Base-by-base conservation (phyloP, 495 filamentous ascomycete genomes). In the Penicillium psychrofluorescens region DNA sequence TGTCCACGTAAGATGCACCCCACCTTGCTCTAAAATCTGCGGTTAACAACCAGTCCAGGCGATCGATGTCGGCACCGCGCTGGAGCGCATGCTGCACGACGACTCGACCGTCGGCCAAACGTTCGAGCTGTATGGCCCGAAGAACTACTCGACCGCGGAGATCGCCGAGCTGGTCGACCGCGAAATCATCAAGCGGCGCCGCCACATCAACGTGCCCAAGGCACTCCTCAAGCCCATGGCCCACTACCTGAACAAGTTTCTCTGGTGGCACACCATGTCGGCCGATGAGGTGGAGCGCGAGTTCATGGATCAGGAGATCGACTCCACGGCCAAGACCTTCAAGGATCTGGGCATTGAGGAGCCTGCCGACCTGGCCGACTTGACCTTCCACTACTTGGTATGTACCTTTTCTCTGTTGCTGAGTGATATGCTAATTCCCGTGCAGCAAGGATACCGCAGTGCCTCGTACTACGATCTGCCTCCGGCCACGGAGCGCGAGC, bases 361-460 rank as follows among this genome's bases (percentile, higher is more conserved):
- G 66, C 85, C 90, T 13, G 83, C 76, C 35, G 88, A 95, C 40
- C 72, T 97, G 49, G 81, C 75, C 64, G 78, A 83, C 60, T 78
- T 85, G 54, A 92, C 87, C 40, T 95, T 86, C 67, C 84, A 92
- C 58, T 98, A 98, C 67, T 61, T 95, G 79, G 90, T 95, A 76
- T 66, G 88, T 68, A 29, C 8, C 38, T 32, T 35, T 49, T 33
- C 6, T 22, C n/a, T 35, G 11, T n/a, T 11, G 13, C 58, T 67
- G 41, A 66, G 54, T 36, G 44, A 45, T 29, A 35, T 47, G 46
- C 49, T 62, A 47, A 63, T 43, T 31, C 8, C 45, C 29, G 29
- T 40, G 44, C 55, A 92, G 88, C 80, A 89, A 81, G 80, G 78
- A 61, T 95, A 87, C 72, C 83, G 90, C 58, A 87, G 83, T 59